Evolutionary conservation across 1,284 basidiomycete genomes (phyloP), one percentile per base, ranked within the genome.

Genomic region (Athelia sp.): DNA sequence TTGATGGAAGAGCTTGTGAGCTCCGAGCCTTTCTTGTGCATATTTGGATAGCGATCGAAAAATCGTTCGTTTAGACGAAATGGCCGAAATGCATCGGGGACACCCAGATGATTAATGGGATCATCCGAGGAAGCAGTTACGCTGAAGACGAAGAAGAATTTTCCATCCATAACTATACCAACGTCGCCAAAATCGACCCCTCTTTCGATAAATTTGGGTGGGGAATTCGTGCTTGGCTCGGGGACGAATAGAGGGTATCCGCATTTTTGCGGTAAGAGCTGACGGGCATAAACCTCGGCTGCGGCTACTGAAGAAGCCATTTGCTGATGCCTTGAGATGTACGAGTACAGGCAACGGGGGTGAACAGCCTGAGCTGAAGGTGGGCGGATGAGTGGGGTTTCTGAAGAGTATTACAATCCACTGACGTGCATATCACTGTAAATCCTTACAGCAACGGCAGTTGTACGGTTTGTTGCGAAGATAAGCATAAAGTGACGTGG

Each of bases 161-260:
- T 11, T 11, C 49, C 63, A 34, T 49, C 34, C 2, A 58, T 65
- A 40, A 67, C 47, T 42, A 59, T 53, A 24, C 66, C 66, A 10
- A 68, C 60, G 46, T 69, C 66, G 22, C 67, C 65, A 31, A 67
- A 59, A 22, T 53, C 50, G 22, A 64, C 55, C 14, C 65, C 66
- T 44, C 53, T 46, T 14, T 43, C 47, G 43, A 54, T 54, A 47
- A 65, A 64, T 17, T 45, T 45, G 4, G 48, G 32, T 3, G 58
- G 53, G 15, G 56, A 49, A 23, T 43, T 49, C 11, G 42, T 52
- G 19, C 52, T 50, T 1, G 62, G 62, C 35, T 64, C 58, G 24
- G 65, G 64, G 26, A 60, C 49, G 61, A 61, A 66, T 18, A 66
- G 52, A 2, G 62, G 64, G 46, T 60, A 65, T 3, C 64, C 66